Base-by-base conservation (phyloP, 257 asterid species). In the Jaltomata sinuosa region DNA sequence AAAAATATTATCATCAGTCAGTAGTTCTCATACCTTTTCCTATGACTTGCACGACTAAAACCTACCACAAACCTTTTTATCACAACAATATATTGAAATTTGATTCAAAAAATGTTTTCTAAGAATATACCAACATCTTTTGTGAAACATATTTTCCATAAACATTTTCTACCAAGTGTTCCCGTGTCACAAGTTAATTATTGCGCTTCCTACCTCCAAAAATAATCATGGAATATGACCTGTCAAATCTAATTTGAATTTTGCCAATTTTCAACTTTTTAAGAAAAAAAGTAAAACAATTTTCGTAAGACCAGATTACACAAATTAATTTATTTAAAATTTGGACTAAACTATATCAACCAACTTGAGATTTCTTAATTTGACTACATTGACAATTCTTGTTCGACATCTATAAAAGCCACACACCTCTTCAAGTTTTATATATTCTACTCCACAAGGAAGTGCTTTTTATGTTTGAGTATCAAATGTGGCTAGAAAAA, bases 401-500 rank as follows among this genome's bases (percentile, higher is more conserved):
- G 29, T 68, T 34, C n/a, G 49, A 29, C 29, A 68, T 34, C 77
- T 68, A 8, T 68, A 68, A 68, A 34, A 68, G 77, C 8, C 16
- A 19, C 49, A 19, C 29, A 68, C 8, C 29, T 18, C 49, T 68
- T 68, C 27, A 68, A 0, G 77, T 34, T 68, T 67, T 68, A 34
- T 34, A 36, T 34, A 34, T 19, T 68, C 49, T 68, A 68, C 49
- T 68, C 77, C 49, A 18, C 18, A 68, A 68, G 27, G 3, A 68
- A 18, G 27, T 67, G 25, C n/a, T 16, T 34, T 62, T 68, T 68
- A 3, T 16, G 77, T 34, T 68, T 0, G 25, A 68, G 49, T 4
- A 19, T 34, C 27, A 52, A 87, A 53, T 84, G 90, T 90, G 92
- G 82, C 91, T 25, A 79, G 86, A 25, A 88, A 74, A n/a, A 52